Evolutionary conservation across 805 yeast genomes (phyloP).

Genomic region (Lipomyces mesembrius): DNA sequence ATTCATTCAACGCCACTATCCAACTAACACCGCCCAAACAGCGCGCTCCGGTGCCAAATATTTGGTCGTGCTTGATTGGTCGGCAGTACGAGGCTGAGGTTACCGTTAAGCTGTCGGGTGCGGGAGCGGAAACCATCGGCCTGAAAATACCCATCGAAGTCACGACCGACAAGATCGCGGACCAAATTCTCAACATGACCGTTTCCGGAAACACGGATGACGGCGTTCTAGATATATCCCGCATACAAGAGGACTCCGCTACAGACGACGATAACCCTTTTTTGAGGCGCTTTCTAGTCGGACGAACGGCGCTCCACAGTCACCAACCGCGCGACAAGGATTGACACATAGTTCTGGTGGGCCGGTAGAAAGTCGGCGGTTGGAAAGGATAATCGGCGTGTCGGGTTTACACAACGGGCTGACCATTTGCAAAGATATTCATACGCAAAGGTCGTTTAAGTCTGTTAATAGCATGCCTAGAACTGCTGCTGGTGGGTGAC

Average conservation of each 20-base stretch:
- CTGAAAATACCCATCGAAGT: conserved; percentile 28
- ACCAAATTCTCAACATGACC: conserved; percentile 12
- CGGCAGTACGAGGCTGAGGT: conserved; percentile 32
- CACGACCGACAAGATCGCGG: conserved; percentile 23
- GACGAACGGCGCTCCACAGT: neutral
- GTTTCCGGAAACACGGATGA: neutral
- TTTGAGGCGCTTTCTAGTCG: neutral
- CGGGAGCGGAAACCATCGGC: conserved; percentile 3
- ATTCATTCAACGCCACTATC: conserved; percentile 15
- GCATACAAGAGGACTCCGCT: neutral
- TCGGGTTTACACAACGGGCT: neutral
- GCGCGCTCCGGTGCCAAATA: conserved; percentile 25
- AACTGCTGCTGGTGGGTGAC: neutral
- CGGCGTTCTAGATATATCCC: neutral
- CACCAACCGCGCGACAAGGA: neutral
- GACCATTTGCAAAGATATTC: neutral
- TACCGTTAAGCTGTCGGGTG: conserved; percentile 19
- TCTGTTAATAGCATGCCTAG: neutral
- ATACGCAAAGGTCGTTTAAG: neutral
- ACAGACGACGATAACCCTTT: neutral
- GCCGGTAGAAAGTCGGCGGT: neutral
- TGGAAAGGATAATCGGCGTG: neutral
- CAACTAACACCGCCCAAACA: conserved; percentile 17
- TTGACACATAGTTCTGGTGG: neutral
- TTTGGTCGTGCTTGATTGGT: conserved; percentile 30